Conservation (phyloP, 371 early-diverging fungal genomes). For the Zopfochytrium polystomum region DNA sequence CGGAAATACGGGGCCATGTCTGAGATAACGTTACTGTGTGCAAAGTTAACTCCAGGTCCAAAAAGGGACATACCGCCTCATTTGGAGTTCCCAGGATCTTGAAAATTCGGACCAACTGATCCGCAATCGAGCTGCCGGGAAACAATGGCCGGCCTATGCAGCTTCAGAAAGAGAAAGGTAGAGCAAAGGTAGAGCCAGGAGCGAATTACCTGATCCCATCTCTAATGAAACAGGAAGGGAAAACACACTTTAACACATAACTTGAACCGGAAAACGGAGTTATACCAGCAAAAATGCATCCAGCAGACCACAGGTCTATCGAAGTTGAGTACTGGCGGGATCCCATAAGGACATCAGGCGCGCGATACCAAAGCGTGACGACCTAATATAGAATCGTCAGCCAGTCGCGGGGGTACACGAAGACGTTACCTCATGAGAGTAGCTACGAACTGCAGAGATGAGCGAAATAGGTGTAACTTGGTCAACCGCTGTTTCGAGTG, state of each 20-base stretch:
- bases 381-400: slow-evolving; percentile 66
- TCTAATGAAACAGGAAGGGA: too few relatives aligned
- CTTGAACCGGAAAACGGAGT: not conserved
- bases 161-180: slow-evolving; percentile 15
- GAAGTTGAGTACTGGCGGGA: slow-evolving; percentile 92
- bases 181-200: not conserved
- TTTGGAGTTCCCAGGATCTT: slow-evolving; percentile 81
- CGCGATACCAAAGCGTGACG: too few relatives aligned
- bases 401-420: slow-evolving; percentile 55
- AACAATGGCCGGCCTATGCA: slow-evolving; percentile 87
- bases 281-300: slow-evolving; percentile 82
- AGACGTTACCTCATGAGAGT: slow-evolving; percentile 97
- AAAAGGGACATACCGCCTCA: slow-evolving; percentile 61
- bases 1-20: slow-evolving; percentile 86
- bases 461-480: slow-evolving; percentile 17
- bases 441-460: slow-evolving; percentile 91
- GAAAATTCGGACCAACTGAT: slow-evolving; percentile 88
- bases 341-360: slow-evolving; percentile 95
- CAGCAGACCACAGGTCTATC: slow-evolving; percentile 99
- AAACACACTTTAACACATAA: too few relatives aligned
- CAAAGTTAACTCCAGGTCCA: too few relatives aligned
- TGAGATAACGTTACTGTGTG: slow-evolving; percentile 7
- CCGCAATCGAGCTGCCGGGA: slow-evolving; percentile 89
- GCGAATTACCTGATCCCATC: slow-evolving; percentile 12
- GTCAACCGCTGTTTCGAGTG: slow-evolving; percentile 26